Base-by-base conservation (phyloP, 2,329 filamentous ascomycete species). In the Penicillium sp. region DNA sequence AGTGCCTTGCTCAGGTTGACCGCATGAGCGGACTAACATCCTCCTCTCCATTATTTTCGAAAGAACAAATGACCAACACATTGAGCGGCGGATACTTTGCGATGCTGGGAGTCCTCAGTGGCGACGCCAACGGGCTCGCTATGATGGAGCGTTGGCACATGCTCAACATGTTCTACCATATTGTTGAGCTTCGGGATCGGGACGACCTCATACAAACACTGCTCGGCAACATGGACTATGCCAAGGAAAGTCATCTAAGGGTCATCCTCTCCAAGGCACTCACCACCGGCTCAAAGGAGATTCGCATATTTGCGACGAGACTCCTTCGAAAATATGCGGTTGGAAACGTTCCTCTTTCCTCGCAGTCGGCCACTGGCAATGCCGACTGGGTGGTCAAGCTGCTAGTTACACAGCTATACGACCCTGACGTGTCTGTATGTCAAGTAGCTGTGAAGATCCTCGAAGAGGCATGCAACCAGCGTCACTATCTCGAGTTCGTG, bases 101-200 rank as follows among this genome's bases (percentile, higher is more conserved):
- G 13, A 88, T 98, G 75, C 74, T 98, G 2, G 94, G 93, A 7
- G 83, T 87, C 9, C 72, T 98, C 50, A 97, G 86, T 60, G 84
- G 84, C 46, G 88, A 95, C 61, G 73, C 79, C 0, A 87, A 85
- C 59, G 93, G 93, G 0, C 77, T 97, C 21, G 82, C 85, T 53
- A 91, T 98, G 72, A 80, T 98, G 64, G 91, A 97, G 66, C 78
- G 88, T 60, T 97, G 93, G 91, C 88, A 89, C 60, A 94, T 98
- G 78, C 90, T 96, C 72, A 97, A 97, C 69, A 98, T 98, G 88
- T 94, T 97, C 77, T 98, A 98, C 66, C 93, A 97, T 69, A 95
- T 98, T 53, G 80, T 96, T 51, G 91, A 97, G 63, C 76, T 95
- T 39, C 88, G 87, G 60, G 86, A 93, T 67, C 85, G 93, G 2